These are phyloP conservation scores for Naematelia aurantialba DNA, from an alignment of 768 basidiomycete genomes.

Conservation along the genomic window DNA sequence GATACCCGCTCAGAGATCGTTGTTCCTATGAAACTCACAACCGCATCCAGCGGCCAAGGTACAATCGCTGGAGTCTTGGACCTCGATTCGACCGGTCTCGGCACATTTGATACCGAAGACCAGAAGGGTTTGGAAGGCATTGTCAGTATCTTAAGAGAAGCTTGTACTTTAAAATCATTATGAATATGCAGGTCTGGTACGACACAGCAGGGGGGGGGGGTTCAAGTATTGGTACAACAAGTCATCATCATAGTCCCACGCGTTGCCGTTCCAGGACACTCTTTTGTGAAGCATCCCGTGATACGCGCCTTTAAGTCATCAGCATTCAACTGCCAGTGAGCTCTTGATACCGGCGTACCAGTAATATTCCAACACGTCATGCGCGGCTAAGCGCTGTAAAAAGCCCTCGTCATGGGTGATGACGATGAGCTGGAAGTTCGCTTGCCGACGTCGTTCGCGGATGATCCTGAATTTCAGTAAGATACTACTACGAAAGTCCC, in stretches of 20 bases:
- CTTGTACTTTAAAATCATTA: constrained; percentile 24
- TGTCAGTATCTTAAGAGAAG: constrained; percentile 59
- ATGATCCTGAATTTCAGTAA: constrained; percentile 64
- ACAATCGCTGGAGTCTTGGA: constrained; percentile 61
- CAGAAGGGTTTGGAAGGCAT: constrained; percentile 71
- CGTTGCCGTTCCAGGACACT: constrained; percentile 56
- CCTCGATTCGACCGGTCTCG: constrained; percentile 71
- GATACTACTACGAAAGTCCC: not conserved
- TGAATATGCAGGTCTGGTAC: not conserved
- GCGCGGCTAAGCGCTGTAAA: constrained; percentile 80
- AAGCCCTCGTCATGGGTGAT: constrained; percentile 93
- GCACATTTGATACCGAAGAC: constrained; percentile 75
- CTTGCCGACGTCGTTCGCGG: constrained; percentile 79
- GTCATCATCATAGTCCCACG: constrained; percentile 19
- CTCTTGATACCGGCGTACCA: constrained; percentile 56
- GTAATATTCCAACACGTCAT: constrained; percentile 90
- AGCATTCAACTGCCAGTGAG: not conserved
- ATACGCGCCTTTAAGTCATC: constrained; percentile 66
- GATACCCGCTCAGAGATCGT: constrained; percentile 89
- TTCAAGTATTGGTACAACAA: not conserved
- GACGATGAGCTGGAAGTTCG: constrained; percentile 87
- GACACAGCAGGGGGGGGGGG: not conserved
- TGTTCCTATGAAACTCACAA: constrained; percentile 60
- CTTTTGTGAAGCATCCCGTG: constrained; percentile 66
- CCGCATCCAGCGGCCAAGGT: constrained; percentile 26